These are phyloP conservation scores for Vitis labrusca DNA, from an alignment of 164 flowering plant genomes.

Conservation along the genomic window DNA sequence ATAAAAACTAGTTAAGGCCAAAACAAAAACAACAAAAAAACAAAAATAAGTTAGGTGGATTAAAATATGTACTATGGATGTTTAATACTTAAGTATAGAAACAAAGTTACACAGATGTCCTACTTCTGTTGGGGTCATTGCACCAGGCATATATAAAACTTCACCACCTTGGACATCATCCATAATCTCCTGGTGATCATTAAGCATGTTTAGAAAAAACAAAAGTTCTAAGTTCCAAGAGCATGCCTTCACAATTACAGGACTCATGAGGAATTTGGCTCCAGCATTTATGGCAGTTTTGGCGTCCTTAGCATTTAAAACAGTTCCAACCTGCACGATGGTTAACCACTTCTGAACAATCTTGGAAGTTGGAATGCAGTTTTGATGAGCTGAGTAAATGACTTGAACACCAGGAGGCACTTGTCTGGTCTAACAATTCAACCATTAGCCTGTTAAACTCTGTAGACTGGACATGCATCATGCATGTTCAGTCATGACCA, in stretches of 20 bases:
- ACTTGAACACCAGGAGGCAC: not conserved
- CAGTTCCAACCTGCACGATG: conserved; percentile 69
- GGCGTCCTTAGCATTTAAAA: conserved; percentile 60
- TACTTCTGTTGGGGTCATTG: conserved; percentile 89
- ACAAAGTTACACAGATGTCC: not conserved
- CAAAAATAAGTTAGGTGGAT: not conserved
- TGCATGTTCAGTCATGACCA: too few relatives aligned
- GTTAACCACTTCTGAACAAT: not conserved
- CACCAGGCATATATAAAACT: conserved; percentile 82
- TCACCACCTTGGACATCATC: conserved; percentile 34
- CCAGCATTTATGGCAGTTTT: conserved; percentile 57
- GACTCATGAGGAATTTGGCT: conserved; percentile 86
- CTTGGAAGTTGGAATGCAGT: not conserved
- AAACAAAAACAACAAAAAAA: not conserved
- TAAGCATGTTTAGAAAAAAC: conserved; percentile 3
- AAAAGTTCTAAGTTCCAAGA: not conserved
- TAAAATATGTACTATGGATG: not conserved
- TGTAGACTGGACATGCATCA: too few relatives aligned
- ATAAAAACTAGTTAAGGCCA: not conserved
- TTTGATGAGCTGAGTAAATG: not conserved
- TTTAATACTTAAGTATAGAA: too few relatives aligned
- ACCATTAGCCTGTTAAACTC: not conserved
- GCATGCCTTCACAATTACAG: conserved; percentile 65
- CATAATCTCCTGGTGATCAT: conserved; percentile 48
- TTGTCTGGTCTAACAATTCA: too few relatives aligned